Evolutionary conservation across 176 grass and related monocot species (phyloP).

Genomic region (Lolium rigidum): DNA sequence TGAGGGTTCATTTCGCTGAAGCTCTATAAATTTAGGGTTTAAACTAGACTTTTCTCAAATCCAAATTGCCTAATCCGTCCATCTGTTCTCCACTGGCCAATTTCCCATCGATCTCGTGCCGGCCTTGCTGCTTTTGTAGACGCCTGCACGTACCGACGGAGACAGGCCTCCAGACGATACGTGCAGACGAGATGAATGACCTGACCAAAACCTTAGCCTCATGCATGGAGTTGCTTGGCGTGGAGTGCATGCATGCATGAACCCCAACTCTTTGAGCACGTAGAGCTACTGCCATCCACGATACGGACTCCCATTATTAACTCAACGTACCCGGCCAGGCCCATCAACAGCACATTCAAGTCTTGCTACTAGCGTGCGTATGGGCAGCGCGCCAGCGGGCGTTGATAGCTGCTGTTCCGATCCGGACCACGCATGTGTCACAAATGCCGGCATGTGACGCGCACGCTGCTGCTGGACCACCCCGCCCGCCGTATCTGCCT

Average conservation of each 20-base stretch:
- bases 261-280: neutral
- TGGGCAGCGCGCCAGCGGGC: neutral
- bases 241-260: neutral
- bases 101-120: no score
- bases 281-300: neutral
- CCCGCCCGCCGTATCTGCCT: neutral
- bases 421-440: constrained; percentile 34
- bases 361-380: neutral
- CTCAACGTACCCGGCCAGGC: no score
- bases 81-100: no score
- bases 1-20: no score
- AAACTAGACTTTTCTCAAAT: no score
- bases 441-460: neutral
- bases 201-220: neutral
- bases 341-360: no score
- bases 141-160: no score
- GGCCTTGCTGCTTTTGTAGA: no score
- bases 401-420: neutral
- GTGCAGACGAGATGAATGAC: no score
- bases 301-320: neutral
- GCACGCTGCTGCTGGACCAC: constrained; percentile 1
- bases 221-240: neutral
- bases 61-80: no score
- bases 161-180: no score
- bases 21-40: no score